Evolutionary conservation across 139 green algal genomes (phyloP), one percentile per base, ranked within the genome.

Genomic region (Volvox reticuliferus): DNA sequence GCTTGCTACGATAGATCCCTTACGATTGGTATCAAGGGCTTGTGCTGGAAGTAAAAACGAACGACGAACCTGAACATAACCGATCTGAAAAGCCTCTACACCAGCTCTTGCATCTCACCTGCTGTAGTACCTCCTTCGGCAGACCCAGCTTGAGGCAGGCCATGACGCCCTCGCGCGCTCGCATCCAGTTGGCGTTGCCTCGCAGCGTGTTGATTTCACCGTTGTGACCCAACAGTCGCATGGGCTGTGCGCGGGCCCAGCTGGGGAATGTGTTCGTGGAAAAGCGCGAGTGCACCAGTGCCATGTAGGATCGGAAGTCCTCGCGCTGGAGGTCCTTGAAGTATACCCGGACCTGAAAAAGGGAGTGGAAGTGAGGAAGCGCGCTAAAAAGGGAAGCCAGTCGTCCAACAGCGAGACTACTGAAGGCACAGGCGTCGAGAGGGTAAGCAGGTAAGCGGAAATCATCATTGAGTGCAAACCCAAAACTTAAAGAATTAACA

Each of bases 261-360:
- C 81, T 87, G 77, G 98, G 98, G 91, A 99, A 99, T 50, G 98
- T 99, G 95, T 99, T 99, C 90, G 98, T 99, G 82, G 96, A 98
- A 95, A 99, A 99, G 90, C 98, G 97, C 2, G 93, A 97, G 96
- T 99, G 98, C 73, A 99, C 97, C 33, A 99, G 92, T 30, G 97
- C 96, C 97, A 99, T 97, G 95, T 98, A 99, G 44, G 94, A 95
- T 37, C 93, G 94, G 95, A 99, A 99, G 69, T 94, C 82, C 69
- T 95, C 89, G 77, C 90, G 36, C 88, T 96, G 94, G 76, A 99
- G 94, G 94, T 99, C 98, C 21, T 91, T 91, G 92, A 95, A 99
- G 95, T 99, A 99, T 30, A 78, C 32, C 18, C 91, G 87, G 9
- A 99, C 96, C 95, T 99, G 97, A 26, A 24, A 16, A 12, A 73